Conservation (phyloP, 2,329 filamentous ascomycete species). For the Orbilia oligospora region DNA sequence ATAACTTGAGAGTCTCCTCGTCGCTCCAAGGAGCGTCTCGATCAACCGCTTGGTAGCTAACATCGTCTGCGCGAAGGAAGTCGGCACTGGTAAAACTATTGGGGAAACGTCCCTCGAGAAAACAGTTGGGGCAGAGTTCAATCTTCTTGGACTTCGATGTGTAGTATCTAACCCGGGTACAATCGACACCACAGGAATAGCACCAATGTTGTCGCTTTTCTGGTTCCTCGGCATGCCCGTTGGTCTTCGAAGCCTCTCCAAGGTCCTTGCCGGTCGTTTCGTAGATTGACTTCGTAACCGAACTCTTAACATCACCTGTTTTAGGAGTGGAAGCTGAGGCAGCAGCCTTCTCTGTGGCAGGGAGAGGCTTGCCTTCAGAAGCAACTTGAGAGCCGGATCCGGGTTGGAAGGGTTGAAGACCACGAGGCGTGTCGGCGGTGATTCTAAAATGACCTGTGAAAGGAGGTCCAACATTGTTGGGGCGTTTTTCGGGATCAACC, state of each 20-base stretch:
- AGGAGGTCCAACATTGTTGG: constrained; percentile 93
- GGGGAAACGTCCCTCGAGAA: constrained; percentile 85
- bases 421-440: constrained; percentile 93
- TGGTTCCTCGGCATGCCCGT: constrained; percentile 71
- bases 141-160: constrained; percentile 73
- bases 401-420: constrained; percentile 94
- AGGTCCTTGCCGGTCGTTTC: constrained; percentile 91
- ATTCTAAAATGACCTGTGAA: constrained; percentile 98
- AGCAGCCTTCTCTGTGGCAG: constrained; percentile 80
- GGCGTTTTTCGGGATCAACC: constrained; percentile 96
- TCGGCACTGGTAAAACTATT: constrained; percentile 82
- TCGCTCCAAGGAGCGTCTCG: constrained; percentile 92
- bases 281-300: constrained; percentile 94
- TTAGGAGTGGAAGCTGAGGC: constrained; percentile 78
- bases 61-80: constrained; percentile 91
- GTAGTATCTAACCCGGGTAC: constrained; percentile 80
- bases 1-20: constrained; percentile 85
- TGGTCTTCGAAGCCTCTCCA: constrained; percentile 78
- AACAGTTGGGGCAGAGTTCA: constrained; percentile 93
- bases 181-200: constrained; percentile 92
- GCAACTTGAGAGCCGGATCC: constrained; percentile 77
- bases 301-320: constrained; percentile 83
- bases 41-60: constrained; percentile 84
- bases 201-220: constrained; percentile 80
- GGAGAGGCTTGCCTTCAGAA: constrained; percentile 74